Percentiles rank a stretch among this genome's conserved stretches.
phyloP scores from a whole-genome alignment of 345 rosid species.

The Euphorbia peplus region DNA sequence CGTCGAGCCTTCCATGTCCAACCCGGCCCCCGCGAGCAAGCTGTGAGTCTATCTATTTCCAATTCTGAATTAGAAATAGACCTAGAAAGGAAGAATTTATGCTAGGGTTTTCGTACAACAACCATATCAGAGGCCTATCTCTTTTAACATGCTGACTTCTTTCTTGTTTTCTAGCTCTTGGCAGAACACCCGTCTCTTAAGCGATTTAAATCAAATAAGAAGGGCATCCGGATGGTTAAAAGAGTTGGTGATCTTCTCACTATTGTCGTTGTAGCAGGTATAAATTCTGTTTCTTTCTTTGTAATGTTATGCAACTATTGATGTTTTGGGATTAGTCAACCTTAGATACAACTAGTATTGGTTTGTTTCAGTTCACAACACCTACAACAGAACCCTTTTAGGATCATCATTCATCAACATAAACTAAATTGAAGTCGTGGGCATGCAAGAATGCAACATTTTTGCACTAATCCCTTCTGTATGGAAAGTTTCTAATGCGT shows the following conservation, averaged over 20 bases:
- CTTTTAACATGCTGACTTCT: conserved; percentile 5
- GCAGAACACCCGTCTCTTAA: conserved; percentile 68
- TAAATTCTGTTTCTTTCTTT: background rate
- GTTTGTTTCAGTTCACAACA: conserved; percentile 5
- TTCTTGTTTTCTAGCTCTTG: conserved; percentile 56
- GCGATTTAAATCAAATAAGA: conserved; percentile 75
- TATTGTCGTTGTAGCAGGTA: conserved; percentile 80
- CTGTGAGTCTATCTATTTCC: conserved; percentile 43
- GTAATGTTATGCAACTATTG: background rate
- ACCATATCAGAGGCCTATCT: background rate
- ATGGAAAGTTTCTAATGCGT: background rate
- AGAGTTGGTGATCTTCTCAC: conserved; percentile 83
- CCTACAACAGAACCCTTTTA: background rate
- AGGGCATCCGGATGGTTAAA: conserved; percentile 50
- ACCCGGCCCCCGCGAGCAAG: conserved; percentile 84
- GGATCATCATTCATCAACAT: background rate
- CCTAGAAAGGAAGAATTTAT: background rate
- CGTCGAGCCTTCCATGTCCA: conserved; percentile 75
- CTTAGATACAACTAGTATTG: background rate
- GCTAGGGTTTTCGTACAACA: background rate
- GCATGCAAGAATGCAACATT: background rate
- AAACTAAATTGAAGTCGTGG: background rate
- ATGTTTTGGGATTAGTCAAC: background rate
- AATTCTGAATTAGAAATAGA: background rate
- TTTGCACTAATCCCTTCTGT: background rate